Evolutionary conservation across 495 filamentous ascomycete genomes (phyloP), one percentile per base, ranked within the genome.

Genomic region (Filosporella fistucella): DNA sequence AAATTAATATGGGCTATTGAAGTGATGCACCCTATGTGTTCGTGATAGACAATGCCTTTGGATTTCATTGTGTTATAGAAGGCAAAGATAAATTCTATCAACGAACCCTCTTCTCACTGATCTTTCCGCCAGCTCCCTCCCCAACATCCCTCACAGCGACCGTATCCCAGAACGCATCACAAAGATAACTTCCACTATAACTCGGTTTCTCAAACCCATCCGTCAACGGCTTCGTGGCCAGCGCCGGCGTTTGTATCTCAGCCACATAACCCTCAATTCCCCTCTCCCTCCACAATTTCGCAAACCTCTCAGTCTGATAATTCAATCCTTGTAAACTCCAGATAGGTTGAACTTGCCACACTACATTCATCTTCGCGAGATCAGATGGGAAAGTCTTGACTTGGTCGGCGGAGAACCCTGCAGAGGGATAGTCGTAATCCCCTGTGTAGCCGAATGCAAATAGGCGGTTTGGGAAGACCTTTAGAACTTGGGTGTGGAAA

Each of bases 381-480:
- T 58, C 56, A 13, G 44, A 43, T 18, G 47, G 51, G 17, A 58
- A 29, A 12, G 46, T 47, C 23, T 55, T 55, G 25, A 58, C 35
- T 20, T 37, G 20, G 28, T 55, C 42, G 13, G 40, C 29, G 1
- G 52, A 51, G 47, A 55, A 58, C 4, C 56, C 56, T 14, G 56
- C 56, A 26, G 51, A 55, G 3, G 24, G 39, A 20, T 35, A 58
- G 34, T 58, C 51, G 39, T 58, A 58, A 24, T 55, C 51, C 14
- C 56, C 56, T 2, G 56, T 58, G 47, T 55, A 58, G 0, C 56
- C 56, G 35, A 58, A 58, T 0, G 56, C 56, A 29, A 58, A 58
- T 9, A 48, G 21, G 7, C 45, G 33, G 5, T 48, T 35, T 36
- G 45, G 45, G 24, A 16, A 48, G 11, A 48, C 34, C 7, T 36